A percentile compares a stretch with the other conserved stretches of the same genome.
These are phyloP conservation scores for Trypanosoma brucei DNA, from an alignment of 208 protist genomes.

Conservation along the genomic window DNA sequence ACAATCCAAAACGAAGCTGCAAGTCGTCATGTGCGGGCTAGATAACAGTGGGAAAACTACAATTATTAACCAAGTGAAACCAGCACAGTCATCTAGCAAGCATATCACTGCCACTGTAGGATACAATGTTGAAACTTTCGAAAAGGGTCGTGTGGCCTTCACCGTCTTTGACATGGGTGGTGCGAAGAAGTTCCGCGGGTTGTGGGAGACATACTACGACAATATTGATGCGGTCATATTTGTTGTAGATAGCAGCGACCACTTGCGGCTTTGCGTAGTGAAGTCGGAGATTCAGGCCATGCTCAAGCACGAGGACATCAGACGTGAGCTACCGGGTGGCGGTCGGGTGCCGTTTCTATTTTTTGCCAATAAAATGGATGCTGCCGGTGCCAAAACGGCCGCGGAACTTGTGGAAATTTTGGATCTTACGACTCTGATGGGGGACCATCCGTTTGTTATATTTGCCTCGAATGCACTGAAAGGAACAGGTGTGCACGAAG, in stretches of 20 bases:
- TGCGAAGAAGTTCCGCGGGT: constrained; percentile 95
- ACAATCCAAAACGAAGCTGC: constrained; percentile 78
- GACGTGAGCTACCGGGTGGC: constrained; percentile 13
- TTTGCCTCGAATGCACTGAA: constrained; percentile 71
- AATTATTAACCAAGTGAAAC: constrained; percentile 97
- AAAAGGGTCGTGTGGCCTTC: constrained; percentile 93
- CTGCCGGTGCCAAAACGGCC: constrained; percentile 70
- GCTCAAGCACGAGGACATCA: constrained; percentile 59
- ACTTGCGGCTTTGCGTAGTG: constrained; percentile 79
- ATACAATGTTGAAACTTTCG: constrained; percentile 88
- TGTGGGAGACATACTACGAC: constrained; percentile 97
- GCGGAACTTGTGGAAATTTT: constrained; percentile 80
- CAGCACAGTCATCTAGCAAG: constrained; percentile 85
- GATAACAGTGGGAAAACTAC: constrained; percentile 96
- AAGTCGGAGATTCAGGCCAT: constrained; percentile 83
- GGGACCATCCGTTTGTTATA: constrained; percentile 79
- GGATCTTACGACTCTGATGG: constrained; percentile 57
- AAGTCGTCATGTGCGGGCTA: constrained; percentile 80
- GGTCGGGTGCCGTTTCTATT: constrained; percentile 60
- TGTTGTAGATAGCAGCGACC: constrained; percentile 91
- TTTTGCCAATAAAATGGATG: constrained; percentile 92
- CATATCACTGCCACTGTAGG: constrained; percentile 97
- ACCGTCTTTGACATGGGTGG: constrained; percentile 98
- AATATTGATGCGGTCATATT: constrained; percentile 93
- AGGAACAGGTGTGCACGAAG: constrained; percentile 61